Evolutionary conservation across 148 eudicot genomes (phyloP).

Genomic region (Vaccinium corymbosum): DNA sequence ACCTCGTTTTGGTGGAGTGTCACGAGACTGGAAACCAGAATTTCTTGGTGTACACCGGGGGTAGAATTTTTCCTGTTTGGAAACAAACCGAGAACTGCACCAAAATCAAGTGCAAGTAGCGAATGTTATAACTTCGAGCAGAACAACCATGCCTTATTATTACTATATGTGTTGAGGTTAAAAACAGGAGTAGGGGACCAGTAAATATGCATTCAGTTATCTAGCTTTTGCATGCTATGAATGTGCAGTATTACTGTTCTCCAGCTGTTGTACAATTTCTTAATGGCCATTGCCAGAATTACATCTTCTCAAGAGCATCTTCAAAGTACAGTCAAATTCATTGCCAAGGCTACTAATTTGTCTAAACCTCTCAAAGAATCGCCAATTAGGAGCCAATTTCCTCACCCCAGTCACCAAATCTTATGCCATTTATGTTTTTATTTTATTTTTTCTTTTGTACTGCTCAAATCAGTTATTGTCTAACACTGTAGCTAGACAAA

Average conservation of each 20-base stretch:
- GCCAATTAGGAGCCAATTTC: neutral
- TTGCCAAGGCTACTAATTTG: neutral
- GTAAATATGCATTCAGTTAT: neutral
- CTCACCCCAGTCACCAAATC: too few relatives aligned
- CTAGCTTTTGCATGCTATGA: neutral
- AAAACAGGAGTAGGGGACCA: neutral
- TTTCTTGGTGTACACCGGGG: conserved; percentile 72
- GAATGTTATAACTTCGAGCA: neutral
- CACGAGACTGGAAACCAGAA: conserved; percentile 92
- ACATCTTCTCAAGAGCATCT: neutral
- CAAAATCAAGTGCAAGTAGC: conserved; percentile 4
- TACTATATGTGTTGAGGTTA: neutral
- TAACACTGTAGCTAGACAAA: neutral
- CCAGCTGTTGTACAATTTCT: neutral
- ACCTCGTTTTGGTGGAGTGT: conserved; percentile 98
- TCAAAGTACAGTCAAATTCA: neutral
- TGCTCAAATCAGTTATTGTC: neutral
- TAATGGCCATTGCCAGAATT: neutral
- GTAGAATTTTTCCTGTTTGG: conserved; percentile 52
- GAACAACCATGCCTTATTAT: neutral
- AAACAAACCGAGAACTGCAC: conserved; percentile 57
- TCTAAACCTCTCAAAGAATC: neutral
- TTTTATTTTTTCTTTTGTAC: too few relatives aligned
- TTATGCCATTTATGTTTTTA: too few relatives aligned
- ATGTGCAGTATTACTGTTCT: neutral